phyloP scores from a whole-genome alignment of 129 eudicot genomes.

The Saposhnikovia divaricata region DNA sequence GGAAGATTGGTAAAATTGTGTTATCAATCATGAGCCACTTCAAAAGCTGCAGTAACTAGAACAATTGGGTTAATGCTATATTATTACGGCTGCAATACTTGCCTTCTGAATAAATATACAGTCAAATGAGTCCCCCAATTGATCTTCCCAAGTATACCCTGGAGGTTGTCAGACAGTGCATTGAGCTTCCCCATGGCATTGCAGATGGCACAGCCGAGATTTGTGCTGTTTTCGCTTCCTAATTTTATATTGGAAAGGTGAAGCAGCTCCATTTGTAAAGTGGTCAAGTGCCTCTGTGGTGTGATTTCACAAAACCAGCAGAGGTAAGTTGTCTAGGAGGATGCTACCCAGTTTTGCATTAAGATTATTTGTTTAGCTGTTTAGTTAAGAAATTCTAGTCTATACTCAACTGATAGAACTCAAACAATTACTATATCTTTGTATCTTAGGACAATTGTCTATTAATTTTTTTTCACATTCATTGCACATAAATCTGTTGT shows the following conservation, averaged over 20 bases:
- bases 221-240: background rate
- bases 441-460: background rate
- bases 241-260: background rate
- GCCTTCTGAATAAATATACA: background rate
- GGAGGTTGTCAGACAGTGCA: background rate
- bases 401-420: background rate
- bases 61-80: too few species aligned
- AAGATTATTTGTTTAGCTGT: slow-evolving; percentile 3
- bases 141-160: background rate
- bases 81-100: background rate
- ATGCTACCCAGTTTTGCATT: slow-evolving; percentile 1
- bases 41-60: too few species aligned
- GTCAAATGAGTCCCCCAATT: background rate
- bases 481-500: slow-evolving; percentile 3
- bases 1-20: background rate
- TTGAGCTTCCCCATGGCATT: background rate
- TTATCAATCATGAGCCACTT: background rate
- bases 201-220: background rate
- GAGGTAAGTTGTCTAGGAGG: background rate
- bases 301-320: background rate
- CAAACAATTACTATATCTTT: slow-evolving; percentile 1
- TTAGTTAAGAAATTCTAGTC: background rate
- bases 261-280: slow-evolving; percentile 1
- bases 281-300: background rate
- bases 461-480: background rate